A percentile compares a stretch with the other conserved stretches of the same genome.
These are phyloP conservation scores for Diaporthe citri DNA, from an alignment of 2,329 filamentous ascomycete genomes.

Conservation along the genomic window DNA sequence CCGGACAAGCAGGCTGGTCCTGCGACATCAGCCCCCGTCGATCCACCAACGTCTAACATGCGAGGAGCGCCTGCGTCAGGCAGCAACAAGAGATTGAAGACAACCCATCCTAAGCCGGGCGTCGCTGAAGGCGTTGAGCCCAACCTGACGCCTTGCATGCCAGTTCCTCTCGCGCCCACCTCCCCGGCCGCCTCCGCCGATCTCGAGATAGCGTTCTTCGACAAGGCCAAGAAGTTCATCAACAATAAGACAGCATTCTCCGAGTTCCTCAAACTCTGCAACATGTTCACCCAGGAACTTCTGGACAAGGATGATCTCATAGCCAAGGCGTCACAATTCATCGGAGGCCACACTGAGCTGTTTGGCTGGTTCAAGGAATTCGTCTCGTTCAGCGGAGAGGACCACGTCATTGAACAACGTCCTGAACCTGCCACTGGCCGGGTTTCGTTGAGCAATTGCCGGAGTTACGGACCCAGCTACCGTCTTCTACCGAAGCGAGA, in stretches of 20 bases:
- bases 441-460: conserved; percentile 95
- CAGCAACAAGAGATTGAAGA: conserved; percentile 76
- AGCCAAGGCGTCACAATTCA: conserved; percentile 85
- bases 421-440: conserved; percentile 81
- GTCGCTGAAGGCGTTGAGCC: conserved; percentile 79
- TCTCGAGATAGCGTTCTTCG: conserved; percentile 94
- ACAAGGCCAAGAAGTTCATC: conserved; percentile 95
- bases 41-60: conserved; percentile 50
- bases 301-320: conserved; percentile 88
- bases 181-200: conserved; percentile 79
- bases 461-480: conserved; percentile 96
- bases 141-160: conserved; percentile 87
- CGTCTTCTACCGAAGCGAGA: conserved; percentile 91
- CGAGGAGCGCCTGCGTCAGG: conserved; percentile 52
- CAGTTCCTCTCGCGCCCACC: conserved; percentile 85
- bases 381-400: conserved; percentile 81
- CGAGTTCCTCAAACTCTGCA: conserved; percentile 97
- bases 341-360: conserved; percentile 90
- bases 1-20: conserved; percentile 66
- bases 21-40: conserved; percentile 54
- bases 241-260: conserved; percentile 92
- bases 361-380: conserved; percentile 90
- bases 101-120: conserved; percentile 74
- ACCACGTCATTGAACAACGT: conserved; percentile 83
- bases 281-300: conserved; percentile 92